These are phyloP conservation scores for Lichtheimia ramosa DNA, from an alignment of 371 early-diverging fungal genomes.

Conservation along the genomic window DNA sequence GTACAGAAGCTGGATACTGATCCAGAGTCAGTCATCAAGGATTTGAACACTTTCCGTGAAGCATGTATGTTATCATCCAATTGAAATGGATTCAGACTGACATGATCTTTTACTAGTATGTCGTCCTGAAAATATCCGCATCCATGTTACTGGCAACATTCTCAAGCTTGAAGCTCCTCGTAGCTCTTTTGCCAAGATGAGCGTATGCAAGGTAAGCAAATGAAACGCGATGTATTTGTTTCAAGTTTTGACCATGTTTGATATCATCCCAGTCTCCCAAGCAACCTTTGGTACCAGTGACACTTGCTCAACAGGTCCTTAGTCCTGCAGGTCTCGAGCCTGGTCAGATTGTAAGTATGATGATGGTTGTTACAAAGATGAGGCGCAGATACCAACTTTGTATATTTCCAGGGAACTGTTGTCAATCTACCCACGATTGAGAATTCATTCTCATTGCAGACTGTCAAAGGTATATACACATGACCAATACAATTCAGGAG, in stretches of 20 bases:
- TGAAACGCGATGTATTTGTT: neutral
- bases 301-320: constrained; percentile 52
- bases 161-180: constrained; percentile 49
- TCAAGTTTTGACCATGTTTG: neutral
- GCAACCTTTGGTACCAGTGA: constrained; percentile 37
- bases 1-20: constrained; percentile 51
- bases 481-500: neutral
- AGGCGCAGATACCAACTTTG: neutral
- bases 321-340: constrained; percentile 53
- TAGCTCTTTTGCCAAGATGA: constrained; percentile 44
- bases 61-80: constrained; percentile 37
- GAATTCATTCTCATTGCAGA: constrained; percentile 57
- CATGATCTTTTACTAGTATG: constrained; percentile 36
- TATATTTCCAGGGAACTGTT: constrained; percentile 34
- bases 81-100: neutral
- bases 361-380: no score
- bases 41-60: constrained; percentile 55
- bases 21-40: constrained; percentile 46
- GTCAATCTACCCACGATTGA: constrained; percentile 66
- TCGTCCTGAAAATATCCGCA: constrained; percentile 54
- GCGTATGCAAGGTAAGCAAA: constrained; percentile 12
- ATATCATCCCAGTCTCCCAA: neutral
- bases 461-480: constrained; percentile 25
- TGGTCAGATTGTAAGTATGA: constrained; percentile 39
- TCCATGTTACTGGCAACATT: constrained; percentile 66